These are phyloP conservation scores for Chenopodium quinoa DNA, from an alignment of 148 eudicot genomes.

Conservation along the genomic window DNA sequence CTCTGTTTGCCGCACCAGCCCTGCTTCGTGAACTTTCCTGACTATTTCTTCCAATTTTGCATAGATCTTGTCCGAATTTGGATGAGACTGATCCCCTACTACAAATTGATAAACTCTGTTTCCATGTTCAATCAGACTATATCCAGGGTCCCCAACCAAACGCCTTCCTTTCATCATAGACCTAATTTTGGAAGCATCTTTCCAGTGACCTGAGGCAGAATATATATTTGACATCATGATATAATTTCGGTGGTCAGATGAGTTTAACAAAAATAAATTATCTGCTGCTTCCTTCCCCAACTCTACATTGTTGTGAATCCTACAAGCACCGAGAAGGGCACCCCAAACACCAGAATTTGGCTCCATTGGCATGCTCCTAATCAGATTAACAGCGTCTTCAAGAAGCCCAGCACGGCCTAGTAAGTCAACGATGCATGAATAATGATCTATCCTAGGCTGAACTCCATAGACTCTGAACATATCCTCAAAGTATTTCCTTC, in stretches of 20 bases:
- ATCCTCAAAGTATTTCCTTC: constrained; percentile 32
- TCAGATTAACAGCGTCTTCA: constrained; percentile 34
- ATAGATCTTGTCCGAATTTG: constrained; percentile 34
- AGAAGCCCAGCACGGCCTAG: constrained; percentile 42
- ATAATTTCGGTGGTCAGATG: constrained; percentile 39
- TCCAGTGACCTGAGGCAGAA: constrained; percentile 43
- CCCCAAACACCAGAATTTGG: constrained; percentile 52
- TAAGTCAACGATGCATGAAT: constrained; percentile 51
- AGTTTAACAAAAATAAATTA: constrained; percentile 33
- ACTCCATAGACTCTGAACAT: constrained; percentile 37
- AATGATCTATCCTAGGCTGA: constrained; percentile 41
- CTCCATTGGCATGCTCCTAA: constrained; percentile 43
- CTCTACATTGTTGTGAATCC: constrained; percentile 37
- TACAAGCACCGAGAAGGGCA: constrained; percentile 43
- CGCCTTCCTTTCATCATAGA: constrained; percentile 38
- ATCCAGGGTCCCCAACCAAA: constrained; percentile 29
- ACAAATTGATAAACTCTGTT: constrained; percentile 36
- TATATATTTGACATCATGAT: constrained; percentile 42
- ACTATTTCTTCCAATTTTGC: constrained; percentile 37
- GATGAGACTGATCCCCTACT: constrained; percentile 44
- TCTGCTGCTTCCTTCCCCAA: constrained; percentile 49
- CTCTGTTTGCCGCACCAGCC: constrained; percentile 34
- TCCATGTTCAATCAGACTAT: constrained; percentile 38
- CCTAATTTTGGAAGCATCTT: constrained; percentile 39
- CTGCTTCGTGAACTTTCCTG: constrained; percentile 30